Percentiles rank a stretch among this genome's conserved stretches.
Evolutionary conservation across 2,329 filamentous ascomycete species (phyloP).

Genomic region (Aspergillus quadrilineatus): DNA sequence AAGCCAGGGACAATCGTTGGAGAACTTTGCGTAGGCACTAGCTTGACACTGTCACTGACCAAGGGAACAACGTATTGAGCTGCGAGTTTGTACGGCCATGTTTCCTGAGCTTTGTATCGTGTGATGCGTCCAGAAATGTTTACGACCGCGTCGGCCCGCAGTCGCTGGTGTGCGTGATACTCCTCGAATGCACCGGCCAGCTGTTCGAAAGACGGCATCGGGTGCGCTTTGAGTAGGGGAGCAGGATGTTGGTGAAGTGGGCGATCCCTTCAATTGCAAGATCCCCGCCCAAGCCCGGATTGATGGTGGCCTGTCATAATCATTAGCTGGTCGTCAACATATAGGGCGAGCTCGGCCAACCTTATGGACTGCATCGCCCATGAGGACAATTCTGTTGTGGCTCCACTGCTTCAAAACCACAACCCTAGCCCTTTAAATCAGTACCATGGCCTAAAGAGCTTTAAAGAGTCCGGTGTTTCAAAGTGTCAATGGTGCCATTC

Average conservation of each 20-base stretch:
- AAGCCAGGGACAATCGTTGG: not conserved
- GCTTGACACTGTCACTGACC: not conserved
- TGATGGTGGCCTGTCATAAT: conserved; percentile 1
- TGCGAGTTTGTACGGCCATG: not conserved
- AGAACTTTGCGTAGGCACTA: not conserved
- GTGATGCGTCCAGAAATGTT: conserved; percentile 3
- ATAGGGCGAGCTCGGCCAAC: not conserved
- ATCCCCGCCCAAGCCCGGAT: conserved; percentile 1
- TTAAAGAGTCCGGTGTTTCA: no score
- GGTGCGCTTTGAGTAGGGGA: not conserved
- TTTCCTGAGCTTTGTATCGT: not conserved
- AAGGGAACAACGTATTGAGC: not conserved
- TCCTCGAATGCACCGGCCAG: not conserved
- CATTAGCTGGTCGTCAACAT: not conserved
- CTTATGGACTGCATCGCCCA: conserved; percentile 6
- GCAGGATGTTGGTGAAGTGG: not conserved
- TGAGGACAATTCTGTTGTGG: not conserved
- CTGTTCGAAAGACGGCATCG: not conserved
- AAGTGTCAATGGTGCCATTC: no score
- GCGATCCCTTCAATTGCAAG: conserved; percentile 3
- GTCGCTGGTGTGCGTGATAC: not conserved
- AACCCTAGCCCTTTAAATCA: no score
- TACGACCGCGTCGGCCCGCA: not conserved
- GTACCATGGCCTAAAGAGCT: no score
- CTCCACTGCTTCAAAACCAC: not conserved